Evolutionary conservation across 768 basidiomycete species (phyloP).

Genomic region (Porphyrellus cyaneotinctus): DNA sequence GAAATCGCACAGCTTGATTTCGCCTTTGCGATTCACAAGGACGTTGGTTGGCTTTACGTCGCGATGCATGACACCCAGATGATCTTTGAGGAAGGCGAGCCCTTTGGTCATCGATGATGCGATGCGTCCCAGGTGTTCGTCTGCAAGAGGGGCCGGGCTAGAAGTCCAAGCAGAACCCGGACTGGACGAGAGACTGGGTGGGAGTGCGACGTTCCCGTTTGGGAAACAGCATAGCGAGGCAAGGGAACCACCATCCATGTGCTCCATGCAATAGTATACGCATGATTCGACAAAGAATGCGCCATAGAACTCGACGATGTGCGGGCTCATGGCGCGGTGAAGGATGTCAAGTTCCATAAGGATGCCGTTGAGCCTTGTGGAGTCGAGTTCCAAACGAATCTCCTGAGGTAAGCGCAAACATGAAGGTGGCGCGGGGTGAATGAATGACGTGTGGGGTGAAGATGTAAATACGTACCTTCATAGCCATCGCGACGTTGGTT

Average conservation of each 20-base stretch:
- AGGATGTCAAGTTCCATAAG: slow-evolving; percentile 99
- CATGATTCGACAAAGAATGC: slow-evolving; percentile 99
- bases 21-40: slow-evolving; percentile 81
- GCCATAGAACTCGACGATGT: slow-evolving; percentile 98
- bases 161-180: slow-evolving; percentile 34
- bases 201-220: slow-evolving; percentile 33
- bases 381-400: slow-evolving; percentile 94
- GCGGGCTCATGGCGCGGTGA: slow-evolving; percentile 85
- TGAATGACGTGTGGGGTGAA: slow-evolving; percentile 11
- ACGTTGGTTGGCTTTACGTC: slow-evolving; percentile 95
- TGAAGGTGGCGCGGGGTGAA: neutral
- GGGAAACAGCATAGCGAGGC: slow-evolving; percentile 65
- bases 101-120: slow-evolving; percentile 82
- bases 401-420: slow-evolving; percentile 53
- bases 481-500: slow-evolving; percentile 95
- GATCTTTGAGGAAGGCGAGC: slow-evolving; percentile 92
- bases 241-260: slow-evolving; percentile 97
- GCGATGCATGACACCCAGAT: slow-evolving; percentile 81
- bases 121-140: slow-evolving; percentile 80
- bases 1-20: slow-evolving; percentile 96
- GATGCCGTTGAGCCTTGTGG: slow-evolving; percentile 90
- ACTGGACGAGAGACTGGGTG: slow-evolving; percentile 30
- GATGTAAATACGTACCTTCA: slow-evolving; percentile 68
- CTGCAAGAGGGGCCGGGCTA: slow-evolving; percentile 45
- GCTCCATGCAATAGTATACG: slow-evolving; percentile 99